A percentile compares a stretch with the other conserved stretches of the same genome.
These are phyloP conservation scores for Thielaviopsis populi DNA, from an alignment of 2,329 filamentous ascomycete species.

Conservation along the genomic window DNA sequence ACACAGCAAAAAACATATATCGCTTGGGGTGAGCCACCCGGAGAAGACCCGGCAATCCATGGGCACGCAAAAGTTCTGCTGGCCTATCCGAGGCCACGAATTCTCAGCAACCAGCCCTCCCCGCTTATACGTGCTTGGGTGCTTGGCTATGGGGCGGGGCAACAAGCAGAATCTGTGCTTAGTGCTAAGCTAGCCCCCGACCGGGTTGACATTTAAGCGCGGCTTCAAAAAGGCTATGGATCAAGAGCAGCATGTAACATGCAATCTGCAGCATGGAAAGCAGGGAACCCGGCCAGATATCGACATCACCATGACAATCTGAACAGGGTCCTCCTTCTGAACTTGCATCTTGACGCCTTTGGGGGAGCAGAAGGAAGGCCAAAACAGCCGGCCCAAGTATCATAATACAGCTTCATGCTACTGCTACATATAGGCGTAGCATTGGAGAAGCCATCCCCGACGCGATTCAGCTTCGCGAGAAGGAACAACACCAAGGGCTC, in stretches of 20 bases:
- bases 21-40: not conserved
- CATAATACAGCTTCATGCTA: not conserved
- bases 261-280: not conserved
- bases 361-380: not conserved
- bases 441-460: not conserved
- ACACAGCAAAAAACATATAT: not conserved
- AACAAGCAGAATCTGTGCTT: conserved; percentile 2
- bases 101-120: conserved; percentile 14
- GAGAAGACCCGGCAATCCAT: conserved; percentile 17
- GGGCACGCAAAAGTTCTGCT: conserved; percentile 3
- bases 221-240: not conserved
- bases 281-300: not conserved
- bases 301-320: not conserved
- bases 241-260: not conserved
- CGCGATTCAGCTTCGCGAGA: not conserved
- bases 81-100: conserved; percentile 15
- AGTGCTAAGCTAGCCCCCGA: not conserved
- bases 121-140: conserved; percentile 3
- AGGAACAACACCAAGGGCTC: not conserved
- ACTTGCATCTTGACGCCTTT: not conserved
- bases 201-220: not conserved
- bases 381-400: not conserved
- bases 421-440: not conserved
- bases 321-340: not conserved
- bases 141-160: not conserved